Conservation (phyloP, 1,284 basidiomycete genomes). For the Lignosus rhinocerotis region DNA sequence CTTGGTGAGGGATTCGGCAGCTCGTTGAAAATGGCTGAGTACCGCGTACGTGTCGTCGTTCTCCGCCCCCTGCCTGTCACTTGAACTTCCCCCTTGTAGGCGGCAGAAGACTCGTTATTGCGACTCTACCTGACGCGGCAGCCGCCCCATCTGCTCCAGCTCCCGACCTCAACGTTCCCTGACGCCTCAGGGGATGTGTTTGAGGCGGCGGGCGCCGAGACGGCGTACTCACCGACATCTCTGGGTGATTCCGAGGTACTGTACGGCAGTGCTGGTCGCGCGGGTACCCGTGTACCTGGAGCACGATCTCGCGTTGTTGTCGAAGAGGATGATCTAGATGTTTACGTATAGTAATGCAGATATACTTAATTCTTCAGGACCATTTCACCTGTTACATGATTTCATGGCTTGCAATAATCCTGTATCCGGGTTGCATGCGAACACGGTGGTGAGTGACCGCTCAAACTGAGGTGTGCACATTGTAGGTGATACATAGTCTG, state of each 20-base stretch:
- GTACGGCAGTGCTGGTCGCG: slow-evolving; percentile 63
- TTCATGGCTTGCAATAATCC: too few species aligned
- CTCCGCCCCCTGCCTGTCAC: slow-evolving; percentile 1
- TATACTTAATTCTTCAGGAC: slow-evolving; percentile 21
- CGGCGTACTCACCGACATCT: slow-evolving; percentile 51
- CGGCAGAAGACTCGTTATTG: slow-evolving; percentile 83
- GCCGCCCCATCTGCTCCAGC: slow-evolving; percentile 62
- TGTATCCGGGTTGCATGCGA: too few species aligned
- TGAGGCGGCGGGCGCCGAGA: slow-evolving; percentile 35
- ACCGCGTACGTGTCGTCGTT: slow-evolving; percentile 58
- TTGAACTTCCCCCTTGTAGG: slow-evolving; percentile 42
- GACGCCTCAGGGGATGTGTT: slow-evolving; percentile 51
- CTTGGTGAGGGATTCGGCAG: slow-evolving; percentile 95
- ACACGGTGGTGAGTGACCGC: too few species aligned
- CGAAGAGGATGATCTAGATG: slow-evolving; percentile 29
- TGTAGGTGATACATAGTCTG: too few species aligned
- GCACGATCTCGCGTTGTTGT: slow-evolving; percentile 22
- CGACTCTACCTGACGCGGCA: slow-evolving; percentile 79
- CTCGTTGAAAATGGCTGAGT: slow-evolving; percentile 94
- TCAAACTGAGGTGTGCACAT: too few species aligned
- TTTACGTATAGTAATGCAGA: slow-evolving; percentile 30
- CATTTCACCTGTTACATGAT: not conserved
- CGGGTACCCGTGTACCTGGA: slow-evolving; percentile 30
- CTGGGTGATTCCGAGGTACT: slow-evolving; percentile 64
- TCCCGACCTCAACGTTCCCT: slow-evolving; percentile 73